Evolutionary conservation across 176 grass and related monocot species (phyloP).

Genomic region (Oryza meridionalis): DNA sequence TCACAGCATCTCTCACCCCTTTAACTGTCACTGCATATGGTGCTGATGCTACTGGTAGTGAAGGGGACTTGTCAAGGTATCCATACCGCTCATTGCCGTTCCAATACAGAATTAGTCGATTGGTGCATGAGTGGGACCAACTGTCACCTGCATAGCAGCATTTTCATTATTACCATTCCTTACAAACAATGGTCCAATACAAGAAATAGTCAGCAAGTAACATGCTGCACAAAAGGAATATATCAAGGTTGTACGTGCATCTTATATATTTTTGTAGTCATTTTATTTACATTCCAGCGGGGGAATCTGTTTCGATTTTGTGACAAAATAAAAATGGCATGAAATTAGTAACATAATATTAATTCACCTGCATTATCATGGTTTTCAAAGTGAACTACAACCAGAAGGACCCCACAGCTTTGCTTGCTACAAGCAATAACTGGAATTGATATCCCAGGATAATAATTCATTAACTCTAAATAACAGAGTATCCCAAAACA

Average conservation of each 20-base stretch:
- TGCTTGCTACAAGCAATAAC: not conserved
- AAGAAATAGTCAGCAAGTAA: constrained; percentile 10
- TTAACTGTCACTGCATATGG: constrained; percentile 74
- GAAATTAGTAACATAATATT: not conserved
- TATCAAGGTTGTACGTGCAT: not conserved
- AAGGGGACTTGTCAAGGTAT: constrained; percentile 86
- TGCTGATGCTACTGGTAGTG: constrained; percentile 78
- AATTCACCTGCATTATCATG: constrained; percentile 17
- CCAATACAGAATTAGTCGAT: constrained; percentile 84
- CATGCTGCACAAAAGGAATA: constrained; percentile 1
- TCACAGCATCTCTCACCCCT: constrained; percentile 54
- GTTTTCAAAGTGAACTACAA: not conserved
- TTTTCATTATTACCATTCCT: not conserved
- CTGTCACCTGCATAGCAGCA: constrained; percentile 72
- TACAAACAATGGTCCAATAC: not conserved
- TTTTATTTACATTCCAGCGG: constrained; percentile 8
- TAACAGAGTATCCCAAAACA: not conserved
- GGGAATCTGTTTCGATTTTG: not conserved
- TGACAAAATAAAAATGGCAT: constrained; percentile 1
- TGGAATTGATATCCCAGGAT: not conserved
- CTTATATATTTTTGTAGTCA: not conserved
- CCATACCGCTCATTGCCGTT: constrained; percentile 73
- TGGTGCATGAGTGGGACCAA: constrained; percentile 94
- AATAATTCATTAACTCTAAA: not conserved
- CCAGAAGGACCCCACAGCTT: not conserved